Conservation (phyloP, 2,329 filamentous ascomycete genomes). For the Paramyrothecium roridum region DNA sequence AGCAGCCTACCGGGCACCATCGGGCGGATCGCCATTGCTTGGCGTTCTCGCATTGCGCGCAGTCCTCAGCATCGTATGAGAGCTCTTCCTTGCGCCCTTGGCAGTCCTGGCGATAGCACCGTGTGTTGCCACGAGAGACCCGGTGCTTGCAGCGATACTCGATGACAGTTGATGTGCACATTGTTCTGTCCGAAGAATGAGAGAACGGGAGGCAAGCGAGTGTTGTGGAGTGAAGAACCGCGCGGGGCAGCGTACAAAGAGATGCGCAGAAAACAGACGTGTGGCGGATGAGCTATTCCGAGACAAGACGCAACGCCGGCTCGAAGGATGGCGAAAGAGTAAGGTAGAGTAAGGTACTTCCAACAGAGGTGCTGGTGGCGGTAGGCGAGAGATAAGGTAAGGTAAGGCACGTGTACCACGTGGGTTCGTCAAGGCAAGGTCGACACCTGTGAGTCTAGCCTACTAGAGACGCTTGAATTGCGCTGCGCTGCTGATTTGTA, state of each 20-base stretch:
- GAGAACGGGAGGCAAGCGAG: background rate
- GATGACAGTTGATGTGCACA: slow-evolving; percentile 30
- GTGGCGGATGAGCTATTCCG: background rate
- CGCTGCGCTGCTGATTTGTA: too few species aligned
- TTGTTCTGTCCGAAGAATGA: slow-evolving; percentile 6
- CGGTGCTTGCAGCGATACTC: slow-evolving; percentile 34
- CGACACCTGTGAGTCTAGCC: too few species aligned
- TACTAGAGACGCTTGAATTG: too few species aligned
- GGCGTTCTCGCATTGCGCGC: slow-evolving; percentile 29
- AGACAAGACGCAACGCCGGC: too few species aligned
- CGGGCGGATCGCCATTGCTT: slow-evolving; percentile 25
- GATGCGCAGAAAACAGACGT: background rate
- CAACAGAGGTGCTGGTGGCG: too few species aligned
- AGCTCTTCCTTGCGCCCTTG: slow-evolving; percentile 25
- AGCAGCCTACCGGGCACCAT: slow-evolving; percentile 34
- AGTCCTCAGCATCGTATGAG: slow-evolving; percentile 24
- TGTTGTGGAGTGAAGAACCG: background rate
- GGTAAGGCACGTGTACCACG: too few species aligned
- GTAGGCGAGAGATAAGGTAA: too few species aligned
- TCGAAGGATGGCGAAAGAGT: too few species aligned
- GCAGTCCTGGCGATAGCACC: slow-evolving; percentile 29
- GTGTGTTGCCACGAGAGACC: slow-evolving; percentile 29
- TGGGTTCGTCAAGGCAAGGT: too few species aligned
- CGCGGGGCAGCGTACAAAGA: background rate
- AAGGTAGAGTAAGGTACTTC: too few species aligned